Conservation (phyloP, 495 filamentous ascomycete genomes). For the Lepraria neglecta region DNA sequence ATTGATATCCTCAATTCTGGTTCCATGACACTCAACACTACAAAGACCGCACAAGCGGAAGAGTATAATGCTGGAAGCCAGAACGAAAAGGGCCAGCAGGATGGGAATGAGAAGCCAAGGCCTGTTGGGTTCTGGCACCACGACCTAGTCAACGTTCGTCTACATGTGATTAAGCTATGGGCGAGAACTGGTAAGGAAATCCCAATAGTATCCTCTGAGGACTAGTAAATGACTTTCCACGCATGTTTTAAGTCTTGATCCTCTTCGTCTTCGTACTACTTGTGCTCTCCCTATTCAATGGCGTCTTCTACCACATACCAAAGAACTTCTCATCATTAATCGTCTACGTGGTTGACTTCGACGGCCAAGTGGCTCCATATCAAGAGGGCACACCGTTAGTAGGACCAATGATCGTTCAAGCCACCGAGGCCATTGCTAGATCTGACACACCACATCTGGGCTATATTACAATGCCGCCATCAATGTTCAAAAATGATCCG, state of each 20-base stretch:
- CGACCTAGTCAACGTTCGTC: conserved; percentile 40
- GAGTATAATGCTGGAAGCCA: neutral
- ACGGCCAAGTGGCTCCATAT: conserved; percentile 51
- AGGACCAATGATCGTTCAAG: conserved; percentile 47
- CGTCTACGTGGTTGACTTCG: conserved; percentile 61
- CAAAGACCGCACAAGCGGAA: neutral
- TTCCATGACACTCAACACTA: neutral
- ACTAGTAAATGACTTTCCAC: neutral
- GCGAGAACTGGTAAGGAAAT: conserved; percentile 37
- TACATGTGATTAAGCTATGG: conserved; percentile 40
- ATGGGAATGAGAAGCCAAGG: conserved; percentile 20
- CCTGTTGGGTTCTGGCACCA: conserved; percentile 50
- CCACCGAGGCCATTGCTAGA: conserved; percentile 35
- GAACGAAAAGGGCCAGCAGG: neutral
- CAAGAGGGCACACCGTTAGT: conserved; percentile 43
- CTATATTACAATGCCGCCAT: conserved; percentile 44
- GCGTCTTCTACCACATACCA: conserved; percentile 46
- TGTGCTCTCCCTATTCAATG: conserved; percentile 57
- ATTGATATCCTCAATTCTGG: conserved; percentile 8
- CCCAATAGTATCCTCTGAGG: neutral
- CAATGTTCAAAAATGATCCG: conserved; percentile 52
- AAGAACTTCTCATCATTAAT: conserved; percentile 43
- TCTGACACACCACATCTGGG: conserved; percentile 39
- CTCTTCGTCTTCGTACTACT: conserved; percentile 48
- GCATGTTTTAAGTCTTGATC: conserved; percentile 41